These are phyloP conservation scores for Hypoxylon rickii DNA, from an alignment of 495 filamentous ascomycete species.

Conservation along the genomic window DNA sequence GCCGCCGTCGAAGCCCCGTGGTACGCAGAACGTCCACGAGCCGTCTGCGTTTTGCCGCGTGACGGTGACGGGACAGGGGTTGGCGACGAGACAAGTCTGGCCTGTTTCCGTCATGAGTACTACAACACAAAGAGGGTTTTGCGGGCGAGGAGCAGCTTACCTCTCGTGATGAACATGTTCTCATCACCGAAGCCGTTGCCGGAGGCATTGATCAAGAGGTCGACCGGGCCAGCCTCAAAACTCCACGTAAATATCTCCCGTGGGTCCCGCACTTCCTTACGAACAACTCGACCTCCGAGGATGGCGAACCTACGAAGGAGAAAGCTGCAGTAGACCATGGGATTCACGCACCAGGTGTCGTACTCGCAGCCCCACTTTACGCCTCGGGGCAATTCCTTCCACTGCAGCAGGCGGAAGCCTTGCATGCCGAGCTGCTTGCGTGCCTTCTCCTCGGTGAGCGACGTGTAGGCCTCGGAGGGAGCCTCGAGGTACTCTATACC, in stretches of 20 bases:
- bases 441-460: conserved; percentile 37
- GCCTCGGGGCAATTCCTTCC: conserved; percentile 49
- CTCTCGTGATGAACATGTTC: conserved; percentile 59
- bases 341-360: conserved; percentile 62
- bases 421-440: conserved; percentile 46
- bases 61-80: conserved; percentile 52
- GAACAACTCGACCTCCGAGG: conserved; percentile 52
- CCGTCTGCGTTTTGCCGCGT: conserved; percentile 64
- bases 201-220: conserved; percentile 62
- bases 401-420: conserved; percentile 49
- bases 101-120: conserved; percentile 30
- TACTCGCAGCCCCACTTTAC: conserved; percentile 63
- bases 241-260: conserved; percentile 52
- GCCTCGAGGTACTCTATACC: conserved; percentile 65
- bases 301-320: conserved; percentile 58
- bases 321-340: conserved; percentile 63
- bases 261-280: conserved; percentile 48
- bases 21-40: conserved; percentile 64
- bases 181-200: conserved; percentile 59
- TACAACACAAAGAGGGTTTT: neutral
- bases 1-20: conserved; percentile 61
- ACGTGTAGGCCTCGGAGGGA: conserved; percentile 43
- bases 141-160: conserved; percentile 30
- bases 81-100: conserved; percentile 52
- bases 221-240: conserved; percentile 44